Conservation (phyloP, 345 rosid species). For the Garcia nutans region DNA sequence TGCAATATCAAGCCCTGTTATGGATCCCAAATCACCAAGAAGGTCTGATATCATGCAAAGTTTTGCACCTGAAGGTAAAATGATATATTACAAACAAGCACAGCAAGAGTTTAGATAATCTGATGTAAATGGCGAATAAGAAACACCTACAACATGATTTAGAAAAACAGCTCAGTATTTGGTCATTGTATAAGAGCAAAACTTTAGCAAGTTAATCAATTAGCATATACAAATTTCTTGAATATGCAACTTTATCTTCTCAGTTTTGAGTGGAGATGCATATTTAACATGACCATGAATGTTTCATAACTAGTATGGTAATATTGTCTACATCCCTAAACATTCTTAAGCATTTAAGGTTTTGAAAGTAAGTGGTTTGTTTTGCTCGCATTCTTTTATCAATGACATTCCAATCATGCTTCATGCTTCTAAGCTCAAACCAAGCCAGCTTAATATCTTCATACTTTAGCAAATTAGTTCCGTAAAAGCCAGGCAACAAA, state of each 20-base stretch:
- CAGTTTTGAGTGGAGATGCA: background rate
- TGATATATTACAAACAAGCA: background rate
- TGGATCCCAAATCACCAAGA: conserved; percentile 72
- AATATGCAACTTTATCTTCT: background rate
- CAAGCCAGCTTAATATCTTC: background rate
- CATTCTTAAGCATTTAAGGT: background rate
- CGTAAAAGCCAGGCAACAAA: background rate
- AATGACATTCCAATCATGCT: background rate
- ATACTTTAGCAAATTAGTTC: background rate
- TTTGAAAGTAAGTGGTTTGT: background rate
- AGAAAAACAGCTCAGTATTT: background rate
- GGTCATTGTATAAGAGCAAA: background rate
- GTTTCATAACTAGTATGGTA: too few relatives aligned
- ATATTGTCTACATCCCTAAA: background rate
- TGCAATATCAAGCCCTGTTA: conserved; percentile 89
- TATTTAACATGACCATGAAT: background rate
- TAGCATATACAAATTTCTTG: background rate
- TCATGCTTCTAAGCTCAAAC: background rate
- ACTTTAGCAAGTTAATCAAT: too few relatives aligned
- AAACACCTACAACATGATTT: too few relatives aligned
- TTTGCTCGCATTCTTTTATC: too few relatives aligned
- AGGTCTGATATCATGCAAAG: conserved; percentile 81
- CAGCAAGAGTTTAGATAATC: background rate
- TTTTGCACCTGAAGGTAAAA: conserved; percentile 76
- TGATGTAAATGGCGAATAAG: background rate